Percentiles rank a stretch among this genome's conserved stretches.
These are phyloP conservation scores for Ophiosphaerella korrae DNA, from an alignment of 2,329 filamentous ascomycete genomes.

Conservation along the genomic window DNA sequence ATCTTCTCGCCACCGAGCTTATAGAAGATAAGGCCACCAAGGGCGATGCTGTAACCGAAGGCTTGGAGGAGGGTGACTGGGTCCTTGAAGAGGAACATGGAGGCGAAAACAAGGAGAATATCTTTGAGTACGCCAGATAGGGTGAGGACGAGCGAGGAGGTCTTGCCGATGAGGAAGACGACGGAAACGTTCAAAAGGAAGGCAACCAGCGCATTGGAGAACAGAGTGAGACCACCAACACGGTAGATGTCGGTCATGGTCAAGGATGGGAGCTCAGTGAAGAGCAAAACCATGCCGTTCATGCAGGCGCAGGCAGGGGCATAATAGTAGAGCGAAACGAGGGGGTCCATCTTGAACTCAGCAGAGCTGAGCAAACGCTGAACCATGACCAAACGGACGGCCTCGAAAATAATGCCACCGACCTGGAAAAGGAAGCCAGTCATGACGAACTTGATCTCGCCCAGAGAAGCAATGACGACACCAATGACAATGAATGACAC, in stretches of 20 bases:
- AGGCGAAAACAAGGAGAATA: constrained; percentile 78
- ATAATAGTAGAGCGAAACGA: constrained; percentile 90
- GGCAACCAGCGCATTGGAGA: constrained; percentile 77
- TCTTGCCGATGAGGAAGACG: constrained; percentile 87
- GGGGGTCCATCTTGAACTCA: constrained; percentile 90
- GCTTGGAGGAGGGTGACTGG: constrained; percentile 76
- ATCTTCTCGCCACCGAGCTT: constrained; percentile 84
- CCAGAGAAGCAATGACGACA: constrained; percentile 91
- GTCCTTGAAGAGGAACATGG: constrained; percentile 81
- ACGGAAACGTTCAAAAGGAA: constrained; percentile 85
- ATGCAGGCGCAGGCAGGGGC: constrained; percentile 82
- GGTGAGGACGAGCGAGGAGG: constrained; percentile 82
- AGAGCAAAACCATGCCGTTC: constrained; percentile 74
- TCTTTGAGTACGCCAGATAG: constrained; percentile 89
- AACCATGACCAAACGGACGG: constrained; percentile 81
- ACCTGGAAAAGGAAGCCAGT: constrained; percentile 80
- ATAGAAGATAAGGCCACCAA: constrained; percentile 81
- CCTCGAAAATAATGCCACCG: constrained; percentile 79
- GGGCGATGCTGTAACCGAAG: constrained; percentile 82
- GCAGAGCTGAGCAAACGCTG: constrained; percentile 79
- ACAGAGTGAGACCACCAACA: constrained; percentile 73
- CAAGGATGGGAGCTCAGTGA: constrained; percentile 75
- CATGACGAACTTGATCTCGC: constrained; percentile 91
- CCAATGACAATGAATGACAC: constrained; percentile 94
- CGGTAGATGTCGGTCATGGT: constrained; percentile 72